Evolutionary conservation across 768 basidiomycete species (phyloP), one percentile per base, ranked within the genome.

Genomic region (Paxillus involutus): DNA sequence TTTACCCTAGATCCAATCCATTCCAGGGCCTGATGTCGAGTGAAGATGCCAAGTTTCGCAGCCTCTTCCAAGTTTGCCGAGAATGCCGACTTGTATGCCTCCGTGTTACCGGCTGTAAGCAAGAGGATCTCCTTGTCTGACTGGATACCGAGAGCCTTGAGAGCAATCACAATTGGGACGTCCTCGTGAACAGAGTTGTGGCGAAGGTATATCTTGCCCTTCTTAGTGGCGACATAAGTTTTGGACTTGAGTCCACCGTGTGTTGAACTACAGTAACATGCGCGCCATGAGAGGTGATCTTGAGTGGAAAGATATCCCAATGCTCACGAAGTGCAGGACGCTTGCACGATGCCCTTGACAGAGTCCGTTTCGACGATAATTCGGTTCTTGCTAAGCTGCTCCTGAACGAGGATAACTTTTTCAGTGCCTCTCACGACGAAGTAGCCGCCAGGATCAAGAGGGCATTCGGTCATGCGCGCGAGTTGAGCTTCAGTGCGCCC

Each of bases 401-500:
- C 97, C 71, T 99, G 97, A 7, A 99, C 96, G 57, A 99, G 78
- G 61, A 99, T 99, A 63, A 99, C 97, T 74, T 98, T 99, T 73
- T 99, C 96, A 41, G 96, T 99, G 36, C 96, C 96, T 73, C 95
- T 98, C 48, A 99, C 97, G 54, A 99, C 89, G 71, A 99, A 99
- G 69, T 98, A 98, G 4, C 97, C 97, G n/a, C 97, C 97, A 11
- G 97, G 96, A 74, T 99, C 97, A 54, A 98, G 79, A 3, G 97
- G 97, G 70, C 97, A 99, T 72, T 99, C 97, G 11, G 82, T 85
- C 93, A 98, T 95, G 37, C 84, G 79, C n/a, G 97, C 97, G 21
- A 98, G 78, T 60, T 95, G 85, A 13, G 82, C 80, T 50, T 92
- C 89, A 24, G 74, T 83, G 61, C 83, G 82, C 4, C 86, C 88